phyloP scores from a whole-genome alignment of 2,329 filamentous ascomycete genomes.

The Arthrobotrys musiformis region DNA sequence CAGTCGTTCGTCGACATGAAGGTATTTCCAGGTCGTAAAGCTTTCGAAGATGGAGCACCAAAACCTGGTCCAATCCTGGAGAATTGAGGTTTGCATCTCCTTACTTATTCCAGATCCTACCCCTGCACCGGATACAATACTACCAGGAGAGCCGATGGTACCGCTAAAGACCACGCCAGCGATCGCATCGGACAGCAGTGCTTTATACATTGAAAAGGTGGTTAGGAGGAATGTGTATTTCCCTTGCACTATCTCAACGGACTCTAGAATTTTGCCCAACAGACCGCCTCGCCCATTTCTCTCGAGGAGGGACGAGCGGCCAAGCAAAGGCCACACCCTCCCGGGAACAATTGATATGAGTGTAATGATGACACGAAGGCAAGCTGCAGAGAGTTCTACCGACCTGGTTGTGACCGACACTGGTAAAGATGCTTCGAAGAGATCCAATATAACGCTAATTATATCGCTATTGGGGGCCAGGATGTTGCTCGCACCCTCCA shows the following conservation, averaged over 20 bases:
- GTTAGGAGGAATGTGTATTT: conserved; percentile 81
- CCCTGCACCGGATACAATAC: conserved; percentile 65
- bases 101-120: conserved; percentile 58
- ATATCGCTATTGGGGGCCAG: conserved; percentile 74
- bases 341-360: conserved; percentile 79
- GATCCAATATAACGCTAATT: conserved; percentile 81
- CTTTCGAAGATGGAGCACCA: conserved; percentile 87
- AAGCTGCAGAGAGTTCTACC: conserved; percentile 76
- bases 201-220: conserved; percentile 77
- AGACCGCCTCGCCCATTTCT: conserved; percentile 79
- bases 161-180: conserved; percentile 71
- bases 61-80: conserved; percentile 71
- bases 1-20: conserved; percentile 72
- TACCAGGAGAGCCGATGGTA: conserved; percentile 68
- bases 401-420: conserved; percentile 70
- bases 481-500: conserved; percentile 71
- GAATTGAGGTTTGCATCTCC: conserved; percentile 58
- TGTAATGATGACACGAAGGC: conserved; percentile 81
- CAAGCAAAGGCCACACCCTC: conserved; percentile 88
- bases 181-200: conserved; percentile 79
- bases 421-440: conserved; percentile 73
- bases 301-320: conserved; percentile 81
- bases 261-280: conserved; percentile 81
- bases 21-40: conserved; percentile 85
- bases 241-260: conserved; percentile 79